Evolutionary conservation across 257 asterid species (phyloP).

Genomic region (Primulina huaijiensis): DNA sequence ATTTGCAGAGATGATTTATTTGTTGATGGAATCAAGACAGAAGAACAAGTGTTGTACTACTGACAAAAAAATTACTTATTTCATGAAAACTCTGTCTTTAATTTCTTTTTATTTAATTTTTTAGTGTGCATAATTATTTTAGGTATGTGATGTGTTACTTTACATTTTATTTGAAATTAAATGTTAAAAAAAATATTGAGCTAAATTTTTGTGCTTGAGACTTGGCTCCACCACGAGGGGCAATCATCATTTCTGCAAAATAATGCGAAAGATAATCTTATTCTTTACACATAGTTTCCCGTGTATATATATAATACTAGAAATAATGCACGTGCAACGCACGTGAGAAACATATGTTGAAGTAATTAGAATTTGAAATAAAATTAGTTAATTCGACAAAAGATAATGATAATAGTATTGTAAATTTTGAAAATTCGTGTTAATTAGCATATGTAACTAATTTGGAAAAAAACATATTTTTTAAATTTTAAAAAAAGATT

Average conservation of each 20-base stretch:
- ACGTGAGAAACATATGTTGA: no score
- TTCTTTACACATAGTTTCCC: neutral
- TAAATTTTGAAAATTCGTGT: no score
- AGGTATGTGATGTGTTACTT: conserved; percentile 18
- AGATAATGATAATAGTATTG: no score
- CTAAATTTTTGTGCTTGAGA: conserved; percentile 22
- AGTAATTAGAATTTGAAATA: no score
- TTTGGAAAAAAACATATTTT: no score
- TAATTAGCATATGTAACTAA: no score
- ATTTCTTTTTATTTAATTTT: conserved; percentile 10
- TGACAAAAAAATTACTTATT: neutral
- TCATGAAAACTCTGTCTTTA: conserved; percentile 9
- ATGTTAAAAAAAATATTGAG: conserved; percentile 15
- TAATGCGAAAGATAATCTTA: neutral
- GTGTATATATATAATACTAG: neutral
- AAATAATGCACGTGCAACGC: no score
- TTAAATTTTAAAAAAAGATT: no score
- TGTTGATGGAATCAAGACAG: conserved; percentile 52
- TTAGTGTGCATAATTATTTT: conserved; percentile 24
- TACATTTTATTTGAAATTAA: conserved; percentile 25
- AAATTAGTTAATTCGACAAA: no score
- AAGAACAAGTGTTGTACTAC: conserved; percentile 37
- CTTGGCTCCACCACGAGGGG: neutral
- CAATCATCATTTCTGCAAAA: neutral
- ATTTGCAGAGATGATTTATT: conserved; percentile 29